Evolutionary conservation across 2,329 filamentous ascomycete species (phyloP).

Genomic region (Truncatella angustata): DNA sequence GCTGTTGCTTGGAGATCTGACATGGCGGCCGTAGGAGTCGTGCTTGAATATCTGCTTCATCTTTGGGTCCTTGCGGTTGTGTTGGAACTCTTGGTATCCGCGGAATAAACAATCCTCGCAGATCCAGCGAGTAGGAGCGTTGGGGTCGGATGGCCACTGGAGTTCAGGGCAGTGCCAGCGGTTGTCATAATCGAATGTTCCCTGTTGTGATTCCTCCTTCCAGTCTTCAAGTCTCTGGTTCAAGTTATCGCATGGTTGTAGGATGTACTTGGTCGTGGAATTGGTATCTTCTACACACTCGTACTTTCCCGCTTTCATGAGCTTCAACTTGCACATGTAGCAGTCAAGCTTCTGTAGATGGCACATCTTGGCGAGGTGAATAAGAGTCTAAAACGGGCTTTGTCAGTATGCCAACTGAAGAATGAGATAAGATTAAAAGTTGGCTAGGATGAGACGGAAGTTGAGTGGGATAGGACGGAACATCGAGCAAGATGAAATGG

Average conservation of each 20-base stretch:
- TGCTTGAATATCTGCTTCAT: not conserved
- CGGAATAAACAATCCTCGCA: constrained; percentile 16
- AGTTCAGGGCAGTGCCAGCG: constrained; percentile 14
- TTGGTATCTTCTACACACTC: not conserved
- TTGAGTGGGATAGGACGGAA: too few species aligned
- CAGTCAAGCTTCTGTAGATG: not conserved
- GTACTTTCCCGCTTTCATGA: not conserved
- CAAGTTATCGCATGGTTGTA: constrained; percentile 3
- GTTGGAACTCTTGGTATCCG: constrained; percentile 1
- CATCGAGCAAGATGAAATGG: too few species aligned
- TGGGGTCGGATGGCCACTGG: constrained; percentile 14
- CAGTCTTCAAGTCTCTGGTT: not conserved
- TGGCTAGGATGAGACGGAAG: too few species aligned
- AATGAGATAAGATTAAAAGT: too few species aligned
- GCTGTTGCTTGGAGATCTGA: not conserved
- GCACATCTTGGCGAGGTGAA: constrained; percentile 1
- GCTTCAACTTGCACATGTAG: not conserved
- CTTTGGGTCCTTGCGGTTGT: not conserved
- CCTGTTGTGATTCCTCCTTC: not conserved
- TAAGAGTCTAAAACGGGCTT: too few species aligned
- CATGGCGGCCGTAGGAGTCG: not conserved
- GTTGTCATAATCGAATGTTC: not conserved
- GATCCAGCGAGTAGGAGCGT: constrained; percentile 4
- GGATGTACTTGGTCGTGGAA: not conserved
- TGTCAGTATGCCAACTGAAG: too few species aligned